A percentile compares a stretch with the other conserved stretches of the same genome.
These are phyloP conservation scores for Naganishia onofrii DNA, from an alignment of 768 basidiomycete species.

Conservation along the genomic window DNA sequence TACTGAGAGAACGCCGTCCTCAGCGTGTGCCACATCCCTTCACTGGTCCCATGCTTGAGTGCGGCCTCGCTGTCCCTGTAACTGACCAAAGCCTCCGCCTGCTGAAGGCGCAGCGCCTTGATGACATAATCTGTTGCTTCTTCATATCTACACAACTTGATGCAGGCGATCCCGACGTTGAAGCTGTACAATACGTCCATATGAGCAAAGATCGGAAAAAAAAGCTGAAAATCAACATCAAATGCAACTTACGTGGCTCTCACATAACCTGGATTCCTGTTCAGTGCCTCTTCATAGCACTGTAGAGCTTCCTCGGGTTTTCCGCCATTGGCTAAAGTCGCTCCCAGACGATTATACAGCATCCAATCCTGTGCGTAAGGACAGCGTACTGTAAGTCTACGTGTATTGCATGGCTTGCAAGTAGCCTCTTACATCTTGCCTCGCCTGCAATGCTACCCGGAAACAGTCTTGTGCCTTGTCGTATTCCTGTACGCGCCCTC, in stretches of 20 bases:
- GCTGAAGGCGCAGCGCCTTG: conserved; percentile 84
- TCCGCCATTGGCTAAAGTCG: conserved; percentile 85
- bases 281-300: conserved; percentile 81
- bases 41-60: conserved; percentile 68
- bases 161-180: conserved; percentile 88
- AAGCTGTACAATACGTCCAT: conserved; percentile 58
- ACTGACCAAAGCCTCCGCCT: conserved; percentile 66
- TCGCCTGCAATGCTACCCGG: conserved; percentile 74
- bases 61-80: conserved; percentile 44
- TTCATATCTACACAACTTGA: conserved; percentile 77
- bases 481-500: conserved; percentile 66
- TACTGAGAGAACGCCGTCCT: conserved; percentile 73
- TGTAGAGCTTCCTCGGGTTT: conserved; percentile 72
- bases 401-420: neutral
- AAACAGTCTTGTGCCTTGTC: conserved; percentile 92
- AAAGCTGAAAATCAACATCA: conserved; percentile 6
- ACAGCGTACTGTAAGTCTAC: neutral
- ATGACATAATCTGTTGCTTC: conserved; percentile 83
- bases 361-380: conserved; percentile 73
- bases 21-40: conserved; percentile 81
- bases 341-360: conserved; percentile 88
- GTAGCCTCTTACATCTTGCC: conserved; percentile 67
- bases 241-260: conserved; percentile 65
- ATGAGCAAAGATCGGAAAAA: neutral
- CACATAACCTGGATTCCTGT: conserved; percentile 83